Evolutionary conservation across 768 basidiomycete genomes (phyloP), one percentile per base, ranked within the genome.

Genomic region (Tephrocybe sp.): DNA sequence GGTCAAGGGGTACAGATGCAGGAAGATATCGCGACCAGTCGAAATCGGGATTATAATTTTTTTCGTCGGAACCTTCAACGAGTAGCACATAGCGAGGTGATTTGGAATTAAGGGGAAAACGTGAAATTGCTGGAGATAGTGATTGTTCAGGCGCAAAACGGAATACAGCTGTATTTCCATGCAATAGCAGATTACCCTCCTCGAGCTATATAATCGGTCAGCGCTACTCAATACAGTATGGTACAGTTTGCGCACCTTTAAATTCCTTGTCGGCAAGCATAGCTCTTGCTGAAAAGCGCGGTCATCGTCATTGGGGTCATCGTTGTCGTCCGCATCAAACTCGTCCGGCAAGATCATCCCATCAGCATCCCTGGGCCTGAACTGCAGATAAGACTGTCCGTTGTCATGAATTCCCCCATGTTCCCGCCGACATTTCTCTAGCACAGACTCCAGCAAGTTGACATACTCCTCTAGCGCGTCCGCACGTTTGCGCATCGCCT

Each of bases 21-120:
- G 78, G 77, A 22, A 79, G 66, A 54, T 77, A 66, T 24, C 77
- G 73, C 4, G 75, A 72, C 77, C 77, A 79, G 41, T 78, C 75
- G 30, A 79, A 74, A 55, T 74, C 64, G 6, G 74, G 76, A 52
- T 77, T 71, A 56, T 70, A 74, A 40, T 70, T 55, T 18, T 56
- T 60, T 30, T 69, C 64, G 30, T 73, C 67, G 9, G 61, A 65
- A 6, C 71, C 72, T 4, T 77, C 71, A 6, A 75, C 66, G 19
- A 74, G 60, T 3, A 79, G 63, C 2, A 72, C 66, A 45, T 78
- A 77, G 2, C 66, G 66, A 13, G 64, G 69, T 8, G 69, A 52
- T 9, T 73, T 64, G 38, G 74, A 64, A 27, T 71, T 64, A 21
- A 62, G 60, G 18, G 71, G 72, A 48, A 76, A 72, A 9, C 75